Base-by-base conservation (phyloP, 2,329 filamentous ascomycete species). In the Stemphylium lycopersici region DNA sequence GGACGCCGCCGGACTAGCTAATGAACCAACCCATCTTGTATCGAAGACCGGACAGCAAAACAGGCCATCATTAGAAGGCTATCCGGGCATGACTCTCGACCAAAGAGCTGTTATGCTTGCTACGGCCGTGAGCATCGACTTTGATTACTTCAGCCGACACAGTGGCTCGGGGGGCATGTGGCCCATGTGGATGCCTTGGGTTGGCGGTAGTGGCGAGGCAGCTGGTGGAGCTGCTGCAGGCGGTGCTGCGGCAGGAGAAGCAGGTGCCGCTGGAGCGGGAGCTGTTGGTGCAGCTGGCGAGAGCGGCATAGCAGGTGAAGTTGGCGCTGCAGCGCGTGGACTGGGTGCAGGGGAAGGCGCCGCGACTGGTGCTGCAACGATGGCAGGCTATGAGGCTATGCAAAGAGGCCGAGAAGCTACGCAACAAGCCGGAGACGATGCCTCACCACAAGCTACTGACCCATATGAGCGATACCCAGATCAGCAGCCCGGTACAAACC, bases 61-160 rank as follows among this genome's bases (percentile, higher is more conserved):
- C 32, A 60, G 59, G 7, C 50, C 50, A 15, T 34, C 58, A 26
- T 40, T 58, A 16, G 62, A 68, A 13, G 42, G 69, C 2, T 58
- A 65, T 10, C 75, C 76, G 1, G 83, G 83, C 3, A 86, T 88
- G 84, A 87, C 84, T 1, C 78, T 88, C 2, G 86, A 88, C 63
- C 84, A 88, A 68, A 79, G 86, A 48, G 86, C 86, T 2, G 80
- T 87, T 22, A 87, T 88, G 85, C 78, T 88, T 7, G 85, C 86
- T 8, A 87, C 85, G 0, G 86, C 86, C 6, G 85, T 88, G 11
- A 84, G 79, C 51, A 80, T 88, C 41, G 86, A 88, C 64, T 88
- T 87, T 55, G 86, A 88, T 67, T 88, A 88, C 71, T 88, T 88
- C 74, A 87, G 84, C 53, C 78, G 84, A 2, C 83, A 87, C 58